phyloP scores from a whole-genome alignment of 2,329 filamentous ascomycete species.

The Penicillium sp. region DNA sequence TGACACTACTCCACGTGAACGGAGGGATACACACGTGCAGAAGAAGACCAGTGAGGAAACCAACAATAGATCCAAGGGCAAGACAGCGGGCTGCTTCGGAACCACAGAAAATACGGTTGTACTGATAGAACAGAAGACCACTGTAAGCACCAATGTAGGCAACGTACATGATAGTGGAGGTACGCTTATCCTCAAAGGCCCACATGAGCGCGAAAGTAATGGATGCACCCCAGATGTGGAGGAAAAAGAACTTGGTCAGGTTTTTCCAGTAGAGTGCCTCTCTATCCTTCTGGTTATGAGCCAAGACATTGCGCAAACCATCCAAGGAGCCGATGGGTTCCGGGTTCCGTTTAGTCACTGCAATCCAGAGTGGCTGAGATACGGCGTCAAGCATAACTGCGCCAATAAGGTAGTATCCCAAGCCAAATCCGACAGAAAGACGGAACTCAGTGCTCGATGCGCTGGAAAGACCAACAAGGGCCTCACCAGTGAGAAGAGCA shows the following conservation, averaged over 20 bases:
- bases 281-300: not conserved
- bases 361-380: slow-evolving; percentile 1
- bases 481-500: slow-evolving; percentile 2
- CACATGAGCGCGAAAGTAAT: not conserved
- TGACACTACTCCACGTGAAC: slow-evolving; percentile 4
- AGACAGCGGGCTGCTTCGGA: not conserved
- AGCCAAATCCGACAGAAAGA: slow-evolving; percentile 1
- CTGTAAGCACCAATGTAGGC: slow-evolving; percentile 2
- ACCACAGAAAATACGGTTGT: slow-evolving; percentile 1
- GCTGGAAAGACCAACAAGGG: slow-evolving; percentile 1
- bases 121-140: slow-evolving; percentile 4
- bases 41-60: not conserved
- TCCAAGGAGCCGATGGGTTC: not conserved
- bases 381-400: not conserved
- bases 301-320: not conserved
- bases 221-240: not conserved
- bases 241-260: slow-evolving; percentile 4
- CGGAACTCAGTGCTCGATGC: slow-evolving; percentile 1
- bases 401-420: slow-evolving; percentile 3
- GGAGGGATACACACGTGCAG: not conserved
- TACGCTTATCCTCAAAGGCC: not conserved
- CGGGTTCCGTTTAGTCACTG: not conserved
- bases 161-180: slow-evolving; percentile 1
- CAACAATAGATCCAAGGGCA: not conserved
- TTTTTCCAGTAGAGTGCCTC: not conserved